phyloP scores from a whole-genome alignment of 148 eudicot genomes.

The Camellia sinensis region DNA sequence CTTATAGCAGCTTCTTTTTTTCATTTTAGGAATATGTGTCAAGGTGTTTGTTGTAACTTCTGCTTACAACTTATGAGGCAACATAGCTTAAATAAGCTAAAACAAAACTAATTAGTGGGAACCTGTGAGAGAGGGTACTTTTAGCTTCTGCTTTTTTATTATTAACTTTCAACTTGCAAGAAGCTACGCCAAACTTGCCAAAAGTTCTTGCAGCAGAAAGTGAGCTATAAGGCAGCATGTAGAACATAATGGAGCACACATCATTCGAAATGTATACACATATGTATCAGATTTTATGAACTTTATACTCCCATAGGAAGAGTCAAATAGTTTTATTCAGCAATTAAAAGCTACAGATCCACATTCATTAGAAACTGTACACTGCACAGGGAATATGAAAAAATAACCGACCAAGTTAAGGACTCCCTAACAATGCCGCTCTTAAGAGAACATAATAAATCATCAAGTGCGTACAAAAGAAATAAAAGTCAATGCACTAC shows the following conservation, averaged over 20 bases:
- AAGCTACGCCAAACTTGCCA: too few relatives aligned
- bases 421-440: background rate
- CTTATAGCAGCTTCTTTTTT: too few relatives aligned
- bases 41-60: too few relatives aligned
- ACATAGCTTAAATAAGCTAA: too few relatives aligned
- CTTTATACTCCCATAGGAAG: background rate
- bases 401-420: background rate
- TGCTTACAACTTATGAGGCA: too few relatives aligned
- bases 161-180: too few relatives aligned
- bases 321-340: background rate
- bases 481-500: conserved; percentile 30
- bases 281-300: background rate
- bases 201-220: background rate
- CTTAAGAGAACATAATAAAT: background rate
- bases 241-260: background rate
- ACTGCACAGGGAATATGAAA: background rate
- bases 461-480: background rate
- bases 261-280: background rate
- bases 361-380: background rate
- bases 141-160: too few relatives aligned
- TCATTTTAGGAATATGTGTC: too few relatives aligned
- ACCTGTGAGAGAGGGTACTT: too few relatives aligned
- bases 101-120: too few relatives aligned
- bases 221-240: background rate
- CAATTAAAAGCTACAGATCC: background rate